Base-by-base conservation (phyloP, 2,329 filamentous ascomycete genomes). In the Passalora sequoiae region DNA sequence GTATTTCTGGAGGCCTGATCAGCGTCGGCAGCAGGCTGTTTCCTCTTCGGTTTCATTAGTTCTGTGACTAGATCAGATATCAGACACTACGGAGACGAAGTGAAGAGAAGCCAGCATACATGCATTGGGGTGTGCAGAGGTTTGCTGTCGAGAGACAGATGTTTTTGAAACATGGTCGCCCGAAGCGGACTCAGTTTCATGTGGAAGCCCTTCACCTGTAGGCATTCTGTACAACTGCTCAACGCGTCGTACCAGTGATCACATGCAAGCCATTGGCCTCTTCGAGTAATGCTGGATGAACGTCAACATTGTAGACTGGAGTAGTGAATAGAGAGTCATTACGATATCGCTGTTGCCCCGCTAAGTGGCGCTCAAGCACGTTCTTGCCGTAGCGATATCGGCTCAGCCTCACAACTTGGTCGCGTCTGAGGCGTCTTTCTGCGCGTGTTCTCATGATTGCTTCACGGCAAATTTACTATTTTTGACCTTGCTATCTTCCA, bases 21-120 rank as follows among this genome's bases (percentile, higher is more conserved):
- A 25, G 54, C 50, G 40, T 57, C 54, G 20, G 38, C 57, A 46
- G 52, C 43, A 29, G 42, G 46, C 19, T 52, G 50, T 32, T 51
- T 47, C 24, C 62, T 47, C 43, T 65, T 69, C 6, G 68, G 56
- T 22, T 54, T 51, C 70, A 73, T 71, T 44, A 73, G 62, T 58
- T 70, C 67, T 67, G 67, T 61, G 60, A 72, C 69, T 72, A 24
- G 44, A 51, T 44, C 47, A 53, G 50, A 36, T 37, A 50, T 56
- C 48, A 59, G 55, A 50, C 24, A 24, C 24, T 37, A 30, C 47
- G 47, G 28, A 38, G 38, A 38, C 22, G 28, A 9, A 17, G 12
- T 17, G 8, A 43, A 15, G 22, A 43, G 38, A 44, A 21, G 15
- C 21, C 13, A 9, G 29, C 56, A 41, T 58, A 59, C 55, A 59